These are phyloP conservation scores for Leucogyrophana mollusca DNA, from an alignment of 768 basidiomycete genomes.

Conservation along the genomic window DNA sequence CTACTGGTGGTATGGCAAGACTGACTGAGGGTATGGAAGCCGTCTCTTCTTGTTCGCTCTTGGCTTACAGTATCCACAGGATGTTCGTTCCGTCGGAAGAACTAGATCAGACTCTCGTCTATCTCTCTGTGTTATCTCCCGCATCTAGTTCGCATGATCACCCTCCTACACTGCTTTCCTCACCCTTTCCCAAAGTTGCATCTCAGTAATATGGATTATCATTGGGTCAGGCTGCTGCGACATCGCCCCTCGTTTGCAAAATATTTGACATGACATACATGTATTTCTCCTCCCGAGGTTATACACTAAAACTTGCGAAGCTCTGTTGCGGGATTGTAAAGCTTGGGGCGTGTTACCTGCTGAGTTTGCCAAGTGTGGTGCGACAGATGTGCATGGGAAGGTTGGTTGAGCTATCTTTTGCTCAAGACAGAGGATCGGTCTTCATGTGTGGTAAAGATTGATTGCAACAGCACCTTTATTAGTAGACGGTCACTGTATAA, in stretches of 20 bases:
- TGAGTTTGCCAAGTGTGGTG: too few species aligned
- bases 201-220: neutral
- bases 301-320: neutral
- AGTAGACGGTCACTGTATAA: too few species aligned
- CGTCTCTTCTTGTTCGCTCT: conserved; percentile 1
- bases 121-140: conserved; percentile 61
- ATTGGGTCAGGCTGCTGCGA: conserved; percentile 67
- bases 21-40: conserved; percentile 87
- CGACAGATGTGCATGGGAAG: too few species aligned
- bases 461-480: too few species aligned
- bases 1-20: conserved; percentile 96
- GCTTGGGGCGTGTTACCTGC: too few species aligned
- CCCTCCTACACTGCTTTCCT: conserved; percentile 11
- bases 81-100: conserved; percentile 98
- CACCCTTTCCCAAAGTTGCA: neutral
- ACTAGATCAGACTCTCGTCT: conserved; percentile 59
- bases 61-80: conserved; percentile 44
- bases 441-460: too few species aligned
- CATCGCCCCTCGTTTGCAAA: conserved; percentile 57
- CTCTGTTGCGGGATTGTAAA: neutral
- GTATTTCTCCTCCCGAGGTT: conserved; percentile 1
- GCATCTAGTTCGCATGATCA: conserved; percentile 13
- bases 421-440: too few species aligned
- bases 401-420: too few species aligned
- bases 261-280: neutral